A percentile compares a stretch with the other conserved stretches of the same genome.
Conservation (phyloP, 2,329 filamentous ascomycete species). For the Aureobasidium mangrovei region DNA sequence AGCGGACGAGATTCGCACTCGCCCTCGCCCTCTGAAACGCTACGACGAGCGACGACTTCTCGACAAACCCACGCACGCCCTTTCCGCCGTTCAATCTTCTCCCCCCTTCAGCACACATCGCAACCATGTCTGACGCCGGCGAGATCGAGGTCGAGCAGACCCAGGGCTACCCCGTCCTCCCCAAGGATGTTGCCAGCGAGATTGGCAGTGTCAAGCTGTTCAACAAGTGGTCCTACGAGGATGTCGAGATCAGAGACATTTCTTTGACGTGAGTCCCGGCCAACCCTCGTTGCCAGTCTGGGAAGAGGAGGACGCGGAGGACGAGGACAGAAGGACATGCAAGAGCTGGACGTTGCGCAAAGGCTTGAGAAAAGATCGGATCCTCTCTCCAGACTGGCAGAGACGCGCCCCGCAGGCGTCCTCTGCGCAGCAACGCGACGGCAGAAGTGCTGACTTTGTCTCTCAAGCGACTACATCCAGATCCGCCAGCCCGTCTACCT, state of each 20-base stretch:
- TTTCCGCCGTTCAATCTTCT: slow-evolving; percentile 6
- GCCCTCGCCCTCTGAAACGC: background rate
- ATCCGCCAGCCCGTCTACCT: slow-evolving; percentile 98
- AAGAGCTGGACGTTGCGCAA: slow-evolving; percentile 12
- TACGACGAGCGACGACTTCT: slow-evolving; percentile 8
- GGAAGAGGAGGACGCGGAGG: background rate
- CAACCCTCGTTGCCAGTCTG: background rate
- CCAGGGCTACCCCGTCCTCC: slow-evolving; percentile 69
- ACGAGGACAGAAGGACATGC: slow-evolving; percentile 13
- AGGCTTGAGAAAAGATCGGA: slow-evolving; percentile 22
- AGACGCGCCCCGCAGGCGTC: slow-evolving; percentile 17
- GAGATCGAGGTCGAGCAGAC: slow-evolving; percentile 93
- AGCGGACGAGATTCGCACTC: background rate
- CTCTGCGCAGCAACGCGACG: background rate
- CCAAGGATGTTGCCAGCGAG: slow-evolving; percentile 85
- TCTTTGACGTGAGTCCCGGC: slow-evolving; percentile 80
- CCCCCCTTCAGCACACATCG: slow-evolving; percentile 33
- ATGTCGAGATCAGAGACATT: slow-evolving; percentile 99
- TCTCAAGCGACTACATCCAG: slow-evolving; percentile 91
- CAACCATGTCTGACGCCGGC: slow-evolving; percentile 84
- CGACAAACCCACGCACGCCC: slow-evolving; percentile 12
- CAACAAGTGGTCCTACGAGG: slow-evolving; percentile 97
- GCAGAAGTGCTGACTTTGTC: slow-evolving; percentile 4
- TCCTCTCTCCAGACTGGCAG: slow-evolving; percentile 16
- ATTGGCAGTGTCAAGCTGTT: slow-evolving; percentile 92